Evolutionary conservation across 2,329 filamentous ascomycete genomes (phyloP).

Genomic region (Cryoendolithus antarcticus): DNA sequence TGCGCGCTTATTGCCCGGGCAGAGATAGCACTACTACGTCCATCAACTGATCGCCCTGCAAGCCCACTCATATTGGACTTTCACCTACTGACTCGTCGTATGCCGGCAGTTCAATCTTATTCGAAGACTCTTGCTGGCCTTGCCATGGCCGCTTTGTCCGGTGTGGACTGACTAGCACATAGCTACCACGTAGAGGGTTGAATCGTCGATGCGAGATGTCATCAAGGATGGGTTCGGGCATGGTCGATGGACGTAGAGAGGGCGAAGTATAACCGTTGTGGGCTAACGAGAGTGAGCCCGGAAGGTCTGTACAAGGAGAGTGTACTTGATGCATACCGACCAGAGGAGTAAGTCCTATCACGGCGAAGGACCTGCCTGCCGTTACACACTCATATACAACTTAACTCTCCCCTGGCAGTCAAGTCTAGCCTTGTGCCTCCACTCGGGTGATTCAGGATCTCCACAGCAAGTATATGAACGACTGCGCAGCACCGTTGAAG

Average conservation of each 20-base stretch:
- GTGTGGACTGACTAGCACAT: constrained; percentile 91
- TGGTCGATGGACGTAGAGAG: constrained; percentile 11
- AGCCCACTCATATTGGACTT: neutral
- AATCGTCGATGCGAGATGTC: constrained; percentile 94
- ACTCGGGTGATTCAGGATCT: too few relatives aligned
- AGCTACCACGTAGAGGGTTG: constrained; percentile 80
- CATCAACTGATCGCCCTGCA: constrained; percentile 1
- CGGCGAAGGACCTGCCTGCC: too few relatives aligned
- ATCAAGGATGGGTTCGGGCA: constrained; percentile 52
- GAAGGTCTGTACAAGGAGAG: constrained; percentile 9
- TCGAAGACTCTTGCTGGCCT: constrained; percentile 40
- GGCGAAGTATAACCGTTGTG: too few relatives aligned
- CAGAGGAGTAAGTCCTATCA: neutral
- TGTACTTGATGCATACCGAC: constrained; percentile 17
- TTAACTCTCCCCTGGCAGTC: too few relatives aligned
- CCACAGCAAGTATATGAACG: too few relatives aligned
- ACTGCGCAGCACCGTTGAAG: too few relatives aligned
- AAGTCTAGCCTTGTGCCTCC: too few relatives aligned
- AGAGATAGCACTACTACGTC: constrained; percentile 67
- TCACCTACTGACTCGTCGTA: constrained; percentile 55
- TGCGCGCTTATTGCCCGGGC: constrained; percentile 79
- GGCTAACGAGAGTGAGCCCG: constrained; percentile 7
- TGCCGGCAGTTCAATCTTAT: constrained; percentile 44
- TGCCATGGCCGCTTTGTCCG: constrained; percentile 97
- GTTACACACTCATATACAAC: too few relatives aligned